Base-by-base conservation (phyloP, 1,139 yeast genomes). In the Yarrowia galli region DNA sequence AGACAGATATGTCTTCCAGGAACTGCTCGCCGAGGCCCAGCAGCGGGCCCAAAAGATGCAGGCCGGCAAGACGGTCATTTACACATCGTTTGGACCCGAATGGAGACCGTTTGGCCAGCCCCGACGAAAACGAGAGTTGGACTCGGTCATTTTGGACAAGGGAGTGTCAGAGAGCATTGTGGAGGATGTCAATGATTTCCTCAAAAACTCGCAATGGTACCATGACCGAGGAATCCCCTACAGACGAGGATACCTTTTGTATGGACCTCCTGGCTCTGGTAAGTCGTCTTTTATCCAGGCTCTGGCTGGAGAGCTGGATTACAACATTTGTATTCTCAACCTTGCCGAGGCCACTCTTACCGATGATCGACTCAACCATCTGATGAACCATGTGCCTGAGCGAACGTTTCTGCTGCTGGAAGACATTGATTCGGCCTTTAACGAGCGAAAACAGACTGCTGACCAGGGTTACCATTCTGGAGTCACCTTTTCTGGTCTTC, bases 71-170 rank as follows among this genome's bases (percentile, higher is more conserved):
- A 95, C 99, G 0, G 99, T 95, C 12, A 81, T 95, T 8, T 95
- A 86, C 78, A 92, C 97, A 1, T 90, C 97, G 2, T 93, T 96
- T 91, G 99, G 98, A 0, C 97, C 97, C 16, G 99, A 95, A 75
- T 95, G 99, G 99, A 83, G 99, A 73, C 97, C 97, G 3, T 95
- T 95, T 80, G 99, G 99, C 1, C 96, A 90, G 75, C 98, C 99
- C 1, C 84, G 98, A 72, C 89, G 89, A 73, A 93, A 95, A 78
- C 84, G 99, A 74, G 81, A 89, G 64, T 79, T 93, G 46, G 95
- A 91, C 7, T 90, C 97, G 16, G 99, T 95, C 18, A 88, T 95
- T 48, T 81, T 95, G 69, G 98, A 92, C 75, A 77, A 84, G 45
- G 95, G 92, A 0, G 81, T 95, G 61, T 87, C 88, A 71, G 90